A percentile compares a stretch with the other conserved stretches of the same genome.
phyloP scores from a whole-genome alignment of 345 rosid genomes.

The Bretschneidera sinensis region DNA sequence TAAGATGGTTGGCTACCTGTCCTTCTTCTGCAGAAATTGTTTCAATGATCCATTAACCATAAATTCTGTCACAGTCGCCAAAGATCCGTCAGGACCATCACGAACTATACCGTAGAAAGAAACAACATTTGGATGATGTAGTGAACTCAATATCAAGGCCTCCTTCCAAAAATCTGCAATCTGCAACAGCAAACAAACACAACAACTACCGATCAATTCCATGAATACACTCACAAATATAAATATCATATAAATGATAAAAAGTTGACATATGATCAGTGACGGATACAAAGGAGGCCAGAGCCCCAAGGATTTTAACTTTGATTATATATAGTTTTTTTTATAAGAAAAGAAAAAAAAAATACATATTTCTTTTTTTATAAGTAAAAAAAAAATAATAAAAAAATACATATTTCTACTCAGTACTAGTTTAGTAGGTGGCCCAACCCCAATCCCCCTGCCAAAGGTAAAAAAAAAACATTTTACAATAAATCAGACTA shows the following conservation, averaged over 20 bases:
- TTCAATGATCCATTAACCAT: slow-evolving; percentile 98
- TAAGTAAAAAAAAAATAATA: too few relatives aligned
- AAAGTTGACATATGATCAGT: too few relatives aligned
- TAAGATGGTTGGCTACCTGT: slow-evolving; percentile 50
- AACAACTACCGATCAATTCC: slow-evolving; percentile 15
- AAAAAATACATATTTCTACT: too few relatives aligned
- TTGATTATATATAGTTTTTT: too few relatives aligned
- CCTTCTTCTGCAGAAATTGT: slow-evolving; percentile 96
- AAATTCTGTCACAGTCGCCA: slow-evolving; percentile 95
- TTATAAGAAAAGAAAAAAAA: too few relatives aligned
- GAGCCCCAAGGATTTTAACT: too few relatives aligned
- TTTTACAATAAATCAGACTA: too few relatives aligned
- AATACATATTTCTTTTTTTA: too few relatives aligned
- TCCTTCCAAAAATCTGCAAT: slow-evolving; percentile 99
- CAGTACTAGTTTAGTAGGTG: too few relatives aligned
- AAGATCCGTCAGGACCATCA: slow-evolving; percentile 96
- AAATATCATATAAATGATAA: slow-evolving; percentile 3
- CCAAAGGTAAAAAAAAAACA: too few relatives aligned
- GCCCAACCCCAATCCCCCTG: too few relatives aligned
- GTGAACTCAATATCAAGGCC: slow-evolving; percentile 85
- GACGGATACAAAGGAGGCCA: too few relatives aligned
- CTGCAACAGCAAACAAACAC: slow-evolving; percentile 37
- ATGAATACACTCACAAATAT: slow-evolving; percentile 4
- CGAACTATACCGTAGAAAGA: slow-evolving; percentile 98
- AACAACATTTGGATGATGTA: slow-evolving; percentile 98